Evolutionary conservation across 371 early-diverging fungal species (phyloP).

Genomic region (Rhizomucor miehei): DNA sequence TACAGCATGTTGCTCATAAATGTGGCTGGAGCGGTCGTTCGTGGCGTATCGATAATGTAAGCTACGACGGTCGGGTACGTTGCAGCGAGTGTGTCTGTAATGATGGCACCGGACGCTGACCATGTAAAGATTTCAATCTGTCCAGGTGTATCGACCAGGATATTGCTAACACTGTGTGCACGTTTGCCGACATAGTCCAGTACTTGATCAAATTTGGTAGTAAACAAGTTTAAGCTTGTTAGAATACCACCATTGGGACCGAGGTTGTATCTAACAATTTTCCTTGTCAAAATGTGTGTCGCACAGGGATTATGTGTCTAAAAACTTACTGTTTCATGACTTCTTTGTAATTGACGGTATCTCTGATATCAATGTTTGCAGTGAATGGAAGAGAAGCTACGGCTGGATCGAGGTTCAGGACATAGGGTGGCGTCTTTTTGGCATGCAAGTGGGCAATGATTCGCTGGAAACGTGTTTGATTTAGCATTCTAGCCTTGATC

Average conservation of each 20-base stretch:
- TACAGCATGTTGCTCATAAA: slow-evolving; percentile 99
- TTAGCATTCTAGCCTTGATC: background rate
- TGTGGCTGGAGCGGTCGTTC: slow-evolving; percentile 90
- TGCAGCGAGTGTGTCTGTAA: slow-evolving; percentile 93
- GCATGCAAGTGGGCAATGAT: slow-evolving; percentile 85
- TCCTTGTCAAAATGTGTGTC: background rate
- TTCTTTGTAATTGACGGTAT: slow-evolving; percentile 98
- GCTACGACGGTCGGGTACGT: slow-evolving; percentile 91
- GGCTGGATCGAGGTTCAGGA: slow-evolving; percentile 99
- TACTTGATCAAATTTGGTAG: slow-evolving; percentile 96
- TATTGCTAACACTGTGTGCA: slow-evolving; percentile 61
- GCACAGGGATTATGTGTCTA: background rate
- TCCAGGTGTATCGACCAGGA: slow-evolving; percentile 99
- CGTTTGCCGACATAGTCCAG: slow-evolving; percentile 85
- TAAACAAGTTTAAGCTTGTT: slow-evolving; percentile 96
- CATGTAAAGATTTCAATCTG: slow-evolving; percentile 99
- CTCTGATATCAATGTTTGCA: slow-evolving; percentile 98
- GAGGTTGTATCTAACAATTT: slow-evolving; percentile 73
- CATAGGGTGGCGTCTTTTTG: slow-evolving; percentile 78
- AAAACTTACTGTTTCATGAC: slow-evolving; percentile 94
- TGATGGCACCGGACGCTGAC: slow-evolving; percentile 98
- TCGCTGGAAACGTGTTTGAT: slow-evolving; percentile 52
- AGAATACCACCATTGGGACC: slow-evolving; percentile 99
- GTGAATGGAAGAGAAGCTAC: slow-evolving; percentile 90
- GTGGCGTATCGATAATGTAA: slow-evolving; percentile 97